Percentiles rank a stretch among this genome's conserved stretches.
Evolutionary conservation across 2,329 filamentous ascomycete genomes (phyloP).

Genomic region (Verticillium dahliae): DNA sequence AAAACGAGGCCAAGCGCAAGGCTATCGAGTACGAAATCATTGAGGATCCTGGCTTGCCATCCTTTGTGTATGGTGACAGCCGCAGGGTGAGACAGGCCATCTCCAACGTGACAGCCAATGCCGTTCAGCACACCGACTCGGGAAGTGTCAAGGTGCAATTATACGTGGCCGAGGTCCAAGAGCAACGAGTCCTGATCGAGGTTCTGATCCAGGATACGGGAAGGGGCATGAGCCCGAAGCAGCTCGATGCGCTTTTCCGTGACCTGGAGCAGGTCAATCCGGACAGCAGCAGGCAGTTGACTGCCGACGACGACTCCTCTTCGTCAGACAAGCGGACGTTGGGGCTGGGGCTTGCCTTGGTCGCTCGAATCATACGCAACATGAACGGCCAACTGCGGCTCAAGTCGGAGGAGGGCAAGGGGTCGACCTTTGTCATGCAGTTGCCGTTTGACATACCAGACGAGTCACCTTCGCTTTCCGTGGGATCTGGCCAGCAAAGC

Average conservation of each 20-base stretch:
- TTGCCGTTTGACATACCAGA: slow-evolving; percentile 64
- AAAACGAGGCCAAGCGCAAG: slow-evolving; percentile 69
- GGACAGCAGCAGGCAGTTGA: slow-evolving; percentile 18
- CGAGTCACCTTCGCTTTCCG: slow-evolving; percentile 21
- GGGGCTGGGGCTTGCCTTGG: slow-evolving; percentile 79
- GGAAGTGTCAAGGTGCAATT: slow-evolving; percentile 68
- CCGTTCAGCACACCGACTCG: slow-evolving; percentile 65
- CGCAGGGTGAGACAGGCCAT: slow-evolving; percentile 76
- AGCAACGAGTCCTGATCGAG: slow-evolving; percentile 59
- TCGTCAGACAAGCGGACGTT: slow-evolving; percentile 40
- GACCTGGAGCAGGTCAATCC: slow-evolving; percentile 53
- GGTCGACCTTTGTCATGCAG: slow-evolving; percentile 75
- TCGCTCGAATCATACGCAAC: slow-evolving; percentile 80
- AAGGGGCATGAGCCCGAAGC: slow-evolving; percentile 59
- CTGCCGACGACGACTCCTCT: slow-evolving; percentile 5
- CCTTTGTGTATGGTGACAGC: slow-evolving; percentile 69
- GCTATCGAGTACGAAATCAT: slow-evolving; percentile 63
- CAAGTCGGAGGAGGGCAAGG: slow-evolving; percentile 76
- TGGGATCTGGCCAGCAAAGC: slow-evolving; percentile 6
- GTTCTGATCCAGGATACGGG: slow-evolving; percentile 73
- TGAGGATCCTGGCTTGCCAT: slow-evolving; percentile 62
- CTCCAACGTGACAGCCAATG: slow-evolving; percentile 78
- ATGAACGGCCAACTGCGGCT: slow-evolving; percentile 84
- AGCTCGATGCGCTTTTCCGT: slow-evolving; percentile 49
- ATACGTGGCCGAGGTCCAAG: slow-evolving; percentile 49